Percentiles rank a stretch among this genome's conserved stretches.
phyloP scores from a whole-genome alignment of 176 grass and related monocot species.

The Phragmites australis region DNA sequence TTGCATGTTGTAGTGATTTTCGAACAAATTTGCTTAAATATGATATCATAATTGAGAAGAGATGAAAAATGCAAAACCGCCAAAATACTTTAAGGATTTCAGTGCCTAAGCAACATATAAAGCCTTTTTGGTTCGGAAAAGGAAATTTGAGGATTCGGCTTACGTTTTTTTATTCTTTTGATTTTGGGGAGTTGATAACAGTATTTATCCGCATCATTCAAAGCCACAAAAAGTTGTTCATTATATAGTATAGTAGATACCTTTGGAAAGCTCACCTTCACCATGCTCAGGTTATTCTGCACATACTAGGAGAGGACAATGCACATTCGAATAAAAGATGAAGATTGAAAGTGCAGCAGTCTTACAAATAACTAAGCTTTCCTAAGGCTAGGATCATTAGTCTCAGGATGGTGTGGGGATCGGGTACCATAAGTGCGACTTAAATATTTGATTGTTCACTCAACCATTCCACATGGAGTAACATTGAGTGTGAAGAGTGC shows the following conservation, averaged over 20 bases:
- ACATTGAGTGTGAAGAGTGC: constrained; percentile 24
- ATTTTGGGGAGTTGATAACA: background rate
- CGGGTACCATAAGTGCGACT: background rate
- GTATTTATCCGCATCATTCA: background rate
- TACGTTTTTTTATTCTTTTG: background rate
- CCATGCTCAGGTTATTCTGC: background rate
- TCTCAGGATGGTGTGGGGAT: background rate
- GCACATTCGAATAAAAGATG: background rate
- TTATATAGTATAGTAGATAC: background rate
- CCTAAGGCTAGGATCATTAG: background rate
- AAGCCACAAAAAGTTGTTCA: background rate
- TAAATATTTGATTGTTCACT: constrained; percentile 6
- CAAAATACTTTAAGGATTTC: background rate
- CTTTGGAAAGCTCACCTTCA: background rate
- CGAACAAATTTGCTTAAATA: too few species aligned
- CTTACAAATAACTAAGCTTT: background rate
- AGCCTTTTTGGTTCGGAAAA: background rate
- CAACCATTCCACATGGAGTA: constrained; percentile 27
- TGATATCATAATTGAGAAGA: background rate
- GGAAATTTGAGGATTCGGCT: background rate
- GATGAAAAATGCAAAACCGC: background rate
- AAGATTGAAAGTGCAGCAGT: background rate
- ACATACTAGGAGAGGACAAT: background rate
- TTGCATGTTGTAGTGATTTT: too few species aligned
- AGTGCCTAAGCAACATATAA: background rate